Evolutionary conservation across 2,329 filamentous ascomycete species (phyloP), one percentile per base, ranked within the genome.

Genomic region (Diaporthe longicolla): DNA sequence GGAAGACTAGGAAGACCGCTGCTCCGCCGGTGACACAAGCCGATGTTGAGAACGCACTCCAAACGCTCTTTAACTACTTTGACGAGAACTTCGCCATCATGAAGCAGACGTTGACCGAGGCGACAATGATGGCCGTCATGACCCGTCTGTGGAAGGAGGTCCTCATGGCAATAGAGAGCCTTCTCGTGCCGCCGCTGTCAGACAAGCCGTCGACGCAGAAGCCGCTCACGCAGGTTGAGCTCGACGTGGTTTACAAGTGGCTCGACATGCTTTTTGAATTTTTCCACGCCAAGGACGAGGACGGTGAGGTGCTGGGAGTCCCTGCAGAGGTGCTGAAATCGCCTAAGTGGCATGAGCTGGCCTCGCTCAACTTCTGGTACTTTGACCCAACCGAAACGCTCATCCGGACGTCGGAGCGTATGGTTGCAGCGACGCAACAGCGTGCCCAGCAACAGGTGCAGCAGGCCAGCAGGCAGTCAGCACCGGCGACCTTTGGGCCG

Each of bases 91-190:
- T 99, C 83, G 95, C 95, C 74, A 98, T 98, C 78, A 98, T 99
- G 95, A 98, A 98, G 85, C 92, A 97, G 83, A 98, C 96, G 0
- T 87, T 99, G 73, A 98, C 97, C 0, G 93, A 95, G 73, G 93
- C 95, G 73, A 97, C 97, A n/a, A 98, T 99, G 96, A 92, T 95
- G 78, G 95, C 97, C 81, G 97, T 99, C 79, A 99, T 99, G 97
- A 97, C 95, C 29, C 92, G 97, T 58, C 85, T 99, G 8, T 99
- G 97, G 97, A 99, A 99, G 84, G 97, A 99, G 82, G 95, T 98
- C 0, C 88, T 99, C 21, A 92, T 95, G 78, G 97, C 96, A 0
- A 93, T 98, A 76, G 97, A 99, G 84, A 90, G 90, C 50, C 88
- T 99, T 24, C 89, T 99, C 52, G 96, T 99, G 4, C 97, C 97